Evolutionary conservation across 768 basidiomycete species (phyloP), one percentile per base, ranked within the genome.

Genomic region (Russula emetica): DNA sequence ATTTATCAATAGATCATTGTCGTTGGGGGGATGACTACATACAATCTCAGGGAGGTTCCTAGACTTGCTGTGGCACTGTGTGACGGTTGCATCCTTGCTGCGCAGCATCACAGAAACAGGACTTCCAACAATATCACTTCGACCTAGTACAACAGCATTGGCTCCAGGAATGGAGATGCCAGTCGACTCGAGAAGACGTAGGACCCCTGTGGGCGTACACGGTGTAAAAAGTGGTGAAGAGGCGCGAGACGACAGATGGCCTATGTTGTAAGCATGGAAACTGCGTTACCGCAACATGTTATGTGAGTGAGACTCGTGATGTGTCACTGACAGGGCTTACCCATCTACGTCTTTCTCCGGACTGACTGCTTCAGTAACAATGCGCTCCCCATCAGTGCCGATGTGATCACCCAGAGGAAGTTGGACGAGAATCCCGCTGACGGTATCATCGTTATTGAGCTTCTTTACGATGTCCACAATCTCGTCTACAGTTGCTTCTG

Each of bases 191-290:
- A 99, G 80, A 51, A 99, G 85, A 65, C 85, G 85, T 70, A 98
- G 90, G 58, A 94, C 88, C 22, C 93, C 97, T 22, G 94, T 85
- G 0, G 97, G 96, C 7, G 97, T 99, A 78, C 97, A 98, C 20
- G 97, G 97, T 2, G 86, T 79, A 76, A 97, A 98, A 58, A 97
- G 81, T 34, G 97, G 97, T 3, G 83, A 83, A 6, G 92, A 86
- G 40, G 94, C 90, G 69, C 94, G 86, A 51, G 94, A 97, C 52
- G 91, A 87, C 51, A 99, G 82, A 69, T 94, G 90, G 18, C 97
- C 96, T 66, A 98, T 97, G 76, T 98, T 99, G 76, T 96, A 95
- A 5, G 96, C 94, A 78, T 98, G 94, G 81, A 99, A 99, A 30
- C 96, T 94, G 67, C 57, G 40, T 56, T 24, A 38, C 49, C 20